These are phyloP conservation scores for Cladochytrium replicatum DNA, from an alignment of 192 early-diverging fungal genomes.

Conservation along the genomic window DNA sequence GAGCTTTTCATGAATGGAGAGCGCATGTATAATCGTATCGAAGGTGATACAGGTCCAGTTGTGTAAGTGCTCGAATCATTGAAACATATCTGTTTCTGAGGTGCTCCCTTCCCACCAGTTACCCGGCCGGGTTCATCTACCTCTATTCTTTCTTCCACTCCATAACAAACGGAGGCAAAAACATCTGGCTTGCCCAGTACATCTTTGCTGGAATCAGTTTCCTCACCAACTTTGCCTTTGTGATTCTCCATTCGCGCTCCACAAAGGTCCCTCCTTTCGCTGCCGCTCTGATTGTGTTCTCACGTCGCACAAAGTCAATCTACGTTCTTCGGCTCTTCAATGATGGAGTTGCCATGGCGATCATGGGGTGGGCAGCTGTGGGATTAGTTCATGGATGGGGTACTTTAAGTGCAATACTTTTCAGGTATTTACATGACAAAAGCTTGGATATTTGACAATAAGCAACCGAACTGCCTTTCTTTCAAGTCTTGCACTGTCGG, in stretches of 20 bases:
- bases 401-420: slow-evolving; percentile 44
- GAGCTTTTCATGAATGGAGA: slow-evolving; percentile 67
- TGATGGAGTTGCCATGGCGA: slow-evolving; percentile 83
- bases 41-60: slow-evolving; percentile 86
- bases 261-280: slow-evolving; percentile 55
- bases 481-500: slow-evolving; percentile 64
- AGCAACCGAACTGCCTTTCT: background rate
- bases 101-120: slow-evolving; percentile 30
- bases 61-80: slow-evolving; percentile 45
- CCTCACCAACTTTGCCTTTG: slow-evolving; percentile 51
- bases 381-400: slow-evolving; percentile 46
- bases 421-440: slow-evolving; percentile 40
- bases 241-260: slow-evolving; percentile 54
- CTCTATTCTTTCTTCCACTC: slow-evolving; percentile 64
- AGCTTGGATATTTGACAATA: background rate
- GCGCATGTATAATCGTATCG: slow-evolving; percentile 65
- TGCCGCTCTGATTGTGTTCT: slow-evolving; percentile 57
- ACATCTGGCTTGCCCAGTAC: slow-evolving; percentile 69
- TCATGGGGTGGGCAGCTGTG: slow-evolving; percentile 58
- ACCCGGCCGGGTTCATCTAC: slow-evolving; percentile 91
- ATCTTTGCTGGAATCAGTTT: slow-evolving; percentile 73
- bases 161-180: slow-evolving; percentile 53
- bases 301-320: slow-evolving; percentile 88
- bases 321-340: slow-evolving; percentile 88
- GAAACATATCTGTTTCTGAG: slow-evolving; percentile 5